Evolutionary conservation across 352 stramenopile species (phyloP).

Genomic region (Pythium brachiatum): DNA sequence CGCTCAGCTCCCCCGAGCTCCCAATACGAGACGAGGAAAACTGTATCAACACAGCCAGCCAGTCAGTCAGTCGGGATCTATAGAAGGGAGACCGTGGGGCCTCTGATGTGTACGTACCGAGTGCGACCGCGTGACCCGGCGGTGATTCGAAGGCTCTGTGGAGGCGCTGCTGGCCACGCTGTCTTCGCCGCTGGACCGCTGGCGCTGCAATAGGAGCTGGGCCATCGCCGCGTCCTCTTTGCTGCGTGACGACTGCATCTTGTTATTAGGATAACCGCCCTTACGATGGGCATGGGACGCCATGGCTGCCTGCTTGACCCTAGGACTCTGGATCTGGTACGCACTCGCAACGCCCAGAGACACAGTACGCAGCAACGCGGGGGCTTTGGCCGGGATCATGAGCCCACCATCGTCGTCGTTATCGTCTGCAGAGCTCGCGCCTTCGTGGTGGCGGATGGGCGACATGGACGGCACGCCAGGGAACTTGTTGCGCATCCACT

Average conservation of each 20-base stretch:
- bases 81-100: not conserved
- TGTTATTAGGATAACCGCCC: conserved; percentile 22
- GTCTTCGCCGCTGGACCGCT: conserved; percentile 26
- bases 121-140: conserved; percentile 47
- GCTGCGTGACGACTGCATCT: conserved; percentile 19
- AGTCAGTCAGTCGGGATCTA: conserved; percentile 1
- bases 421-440: conserved; percentile 3
- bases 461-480: conserved; percentile 26
- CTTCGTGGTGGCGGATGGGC: conserved; percentile 25
- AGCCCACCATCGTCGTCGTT: conserved; percentile 18
- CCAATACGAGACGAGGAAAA: conserved; percentile 29
- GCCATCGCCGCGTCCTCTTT: not conserved
- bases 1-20: conserved; percentile 43
- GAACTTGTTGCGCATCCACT: conserved; percentile 58
- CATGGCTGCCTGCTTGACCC: conserved; percentile 41
- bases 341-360: conserved; percentile 28
- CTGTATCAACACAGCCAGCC: conserved; percentile 19
- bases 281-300: conserved; percentile 40
- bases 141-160: conserved; percentile 51
- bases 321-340: conserved; percentile 37
- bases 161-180: conserved; percentile 66
- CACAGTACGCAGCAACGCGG: conserved; percentile 41
- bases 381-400: conserved; percentile 29
- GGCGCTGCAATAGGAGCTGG: not conserved
- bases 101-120: conserved; percentile 54